Evolutionary conservation across 768 basidiomycete genomes (phyloP), one percentile per base, ranked within the genome.

Genomic region (Psilocybe cubensis): DNA sequence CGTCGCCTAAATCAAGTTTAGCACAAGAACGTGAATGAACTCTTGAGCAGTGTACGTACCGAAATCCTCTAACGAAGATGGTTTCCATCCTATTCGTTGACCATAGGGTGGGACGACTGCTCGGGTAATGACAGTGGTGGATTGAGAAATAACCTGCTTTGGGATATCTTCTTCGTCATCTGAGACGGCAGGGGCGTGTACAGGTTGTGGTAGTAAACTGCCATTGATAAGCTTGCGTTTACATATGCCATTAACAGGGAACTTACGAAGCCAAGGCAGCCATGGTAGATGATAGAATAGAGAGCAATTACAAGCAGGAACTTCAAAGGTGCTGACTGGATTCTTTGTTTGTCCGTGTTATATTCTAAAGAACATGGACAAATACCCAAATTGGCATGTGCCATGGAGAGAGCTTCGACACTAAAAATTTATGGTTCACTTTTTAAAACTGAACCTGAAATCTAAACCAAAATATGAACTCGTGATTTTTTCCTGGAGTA

Each of bases 81-180:
- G 96, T 63, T 84, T 89, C 97, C 97, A 99, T 41, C 86, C 89
- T 57, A 73, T 79, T 47, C 96, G 82, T 67, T 88, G 87, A 6
- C 96, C 92, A 72, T 98, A 99, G 12, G 89, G 83, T 3, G 96
- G 96, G 35, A 91, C 79, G 41, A 73, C 74, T 18, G 74, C 70
- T 42, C 86, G 81, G 54, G 83, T 69, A 58, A 82, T 76, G 50
- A 89, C 70, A 12, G 74, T 61, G 52, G 60, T 63, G 56, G 63
- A 63, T 60, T 77, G 74, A 8, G 76, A 70, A 35, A 71, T 66
- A 62, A 72, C 57, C 55, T 68, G 66, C n/a, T 62, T 72, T 17
- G 66, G 72, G 47, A 73, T 68, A n/a, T 82, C 76, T 33, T 85
- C 82, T 17, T 91, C 89, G 35, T 91, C 86, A 56, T 91, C 88